These are phyloP conservation scores for Akanthomyces uredinophilus DNA, from an alignment of 2,329 filamentous ascomycete genomes.

Conservation along the genomic window DNA sequence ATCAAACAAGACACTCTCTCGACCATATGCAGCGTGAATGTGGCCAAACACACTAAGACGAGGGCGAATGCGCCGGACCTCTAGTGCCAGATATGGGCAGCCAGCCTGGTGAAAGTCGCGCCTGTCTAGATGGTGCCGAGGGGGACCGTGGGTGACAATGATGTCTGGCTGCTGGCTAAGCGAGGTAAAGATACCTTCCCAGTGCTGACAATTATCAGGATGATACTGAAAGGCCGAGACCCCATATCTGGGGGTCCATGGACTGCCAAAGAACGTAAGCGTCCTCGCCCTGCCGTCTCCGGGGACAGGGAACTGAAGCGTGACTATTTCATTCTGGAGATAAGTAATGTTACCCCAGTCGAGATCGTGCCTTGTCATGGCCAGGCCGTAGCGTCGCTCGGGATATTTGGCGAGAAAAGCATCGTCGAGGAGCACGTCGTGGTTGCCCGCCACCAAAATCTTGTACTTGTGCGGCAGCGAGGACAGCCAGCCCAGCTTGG, in stretches of 20 bases:
- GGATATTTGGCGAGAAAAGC: background rate
- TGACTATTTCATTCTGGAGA: constrained; percentile 17
- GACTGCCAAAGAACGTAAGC: constrained; percentile 21
- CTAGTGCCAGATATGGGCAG: constrained; percentile 15
- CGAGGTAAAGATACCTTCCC: constrained; percentile 13
- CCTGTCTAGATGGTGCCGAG: constrained; percentile 22
- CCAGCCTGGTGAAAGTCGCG: constrained; percentile 22
- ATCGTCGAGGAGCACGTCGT: constrained; percentile 8
- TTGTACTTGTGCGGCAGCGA: constrained; percentile 24
- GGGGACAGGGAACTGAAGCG: constrained; percentile 7
- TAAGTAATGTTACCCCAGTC: constrained; percentile 22
- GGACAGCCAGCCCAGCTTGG: constrained; percentile 30
- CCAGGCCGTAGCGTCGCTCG: constrained; percentile 18
- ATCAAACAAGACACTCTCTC: background rate
- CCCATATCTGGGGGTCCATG: constrained; percentile 22
- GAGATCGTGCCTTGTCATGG: constrained; percentile 15
- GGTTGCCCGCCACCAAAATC: constrained; percentile 2
- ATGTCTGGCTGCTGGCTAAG: constrained; percentile 17
- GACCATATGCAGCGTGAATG: background rate
- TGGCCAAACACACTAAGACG: background rate
- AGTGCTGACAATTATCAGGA: constrained; percentile 15
- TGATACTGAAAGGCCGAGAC: constrained; percentile 24
- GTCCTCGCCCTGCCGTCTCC: too few relatives aligned
- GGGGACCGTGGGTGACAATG: constrained; percentile 23
- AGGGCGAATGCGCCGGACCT: background rate